Percentiles rank a stretch among this genome's conserved stretches.
phyloP scores from a whole-genome alignment of 2,329 filamentous ascomycete species.

The Diaporthe amygdali region DNA sequence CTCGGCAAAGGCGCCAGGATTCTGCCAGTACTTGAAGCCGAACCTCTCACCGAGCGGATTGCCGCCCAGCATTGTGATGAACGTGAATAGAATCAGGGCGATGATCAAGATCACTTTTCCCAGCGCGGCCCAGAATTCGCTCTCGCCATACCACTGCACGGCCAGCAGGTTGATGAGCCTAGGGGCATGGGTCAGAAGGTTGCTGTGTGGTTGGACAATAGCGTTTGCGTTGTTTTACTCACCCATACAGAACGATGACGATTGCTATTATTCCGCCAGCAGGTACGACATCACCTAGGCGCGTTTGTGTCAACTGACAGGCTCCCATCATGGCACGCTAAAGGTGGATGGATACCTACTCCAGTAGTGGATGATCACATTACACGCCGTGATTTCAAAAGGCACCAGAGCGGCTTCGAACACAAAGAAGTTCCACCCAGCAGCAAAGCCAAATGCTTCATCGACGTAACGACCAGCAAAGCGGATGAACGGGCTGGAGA shows the following conservation, averaged over 20 bases:
- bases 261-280: constrained; percentile 64
- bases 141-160: constrained; percentile 17
- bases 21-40: constrained; percentile 72
- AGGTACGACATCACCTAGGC: constrained; percentile 48
- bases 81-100: constrained; percentile 76
- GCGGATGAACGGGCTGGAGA: constrained; percentile 79
- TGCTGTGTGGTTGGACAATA: background rate
- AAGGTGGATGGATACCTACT: constrained; percentile 35
- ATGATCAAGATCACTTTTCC: constrained; percentile 76
- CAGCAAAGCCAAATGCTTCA: constrained; percentile 74
- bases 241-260: constrained; percentile 54
- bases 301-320: background rate
- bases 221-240: constrained; percentile 32
- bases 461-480: constrained; percentile 79
- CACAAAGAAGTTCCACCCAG: constrained; percentile 77
- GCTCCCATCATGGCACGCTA: background rate
- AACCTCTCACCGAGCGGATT: constrained; percentile 76
- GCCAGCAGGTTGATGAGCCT: constrained; percentile 33
- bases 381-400: constrained; percentile 71
- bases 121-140: constrained; percentile 70
- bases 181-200: background rate
- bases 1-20: constrained; percentile 73
- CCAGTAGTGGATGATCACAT: constrained; percentile 68
- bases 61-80: constrained; percentile 82
- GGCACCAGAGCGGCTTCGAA: constrained; percentile 72